These are phyloP conservation scores for Kodamaea leandrae DNA, from an alignment of 805 yeast genomes.

Conservation along the genomic window DNA sequence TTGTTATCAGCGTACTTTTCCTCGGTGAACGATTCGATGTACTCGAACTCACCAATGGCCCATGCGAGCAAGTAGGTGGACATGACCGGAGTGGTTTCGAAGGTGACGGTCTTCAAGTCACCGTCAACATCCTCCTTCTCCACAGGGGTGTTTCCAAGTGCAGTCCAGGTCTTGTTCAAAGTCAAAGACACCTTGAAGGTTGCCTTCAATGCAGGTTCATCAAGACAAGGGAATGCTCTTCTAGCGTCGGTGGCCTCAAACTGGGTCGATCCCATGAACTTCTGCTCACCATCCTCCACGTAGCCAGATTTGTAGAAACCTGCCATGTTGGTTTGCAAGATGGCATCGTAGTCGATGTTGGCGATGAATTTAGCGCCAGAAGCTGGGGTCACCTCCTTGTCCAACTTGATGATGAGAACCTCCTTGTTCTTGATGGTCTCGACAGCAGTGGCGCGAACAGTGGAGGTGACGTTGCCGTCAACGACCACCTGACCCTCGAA, in stretches of 20 bases:
- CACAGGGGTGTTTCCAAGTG: conserved; percentile 50
- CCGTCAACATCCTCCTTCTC: conserved; percentile 18
- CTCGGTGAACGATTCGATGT: conserved; percentile 45
- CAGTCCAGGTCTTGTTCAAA: conserved; percentile 33
- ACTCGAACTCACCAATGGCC: conserved; percentile 58
- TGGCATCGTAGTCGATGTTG: conserved; percentile 37
- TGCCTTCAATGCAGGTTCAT: conserved; percentile 56
- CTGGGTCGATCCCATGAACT: conserved; percentile 50
- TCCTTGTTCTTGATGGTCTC: conserved; percentile 54
- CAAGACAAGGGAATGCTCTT: conserved; percentile 57
- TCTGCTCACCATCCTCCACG: conserved; percentile 34
- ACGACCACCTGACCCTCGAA: conserved; percentile 22
- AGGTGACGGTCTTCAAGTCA: conserved; percentile 28
- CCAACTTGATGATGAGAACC: conserved; percentile 59
- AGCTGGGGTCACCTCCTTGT: conserved; percentile 24
- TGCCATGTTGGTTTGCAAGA: conserved; percentile 54
- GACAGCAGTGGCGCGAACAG: conserved; percentile 22
- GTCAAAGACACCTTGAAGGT: conserved; percentile 48
- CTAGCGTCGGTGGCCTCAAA: conserved; percentile 61
- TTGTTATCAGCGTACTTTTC: conserved; percentile 35
- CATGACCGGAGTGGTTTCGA: conserved; percentile 52
- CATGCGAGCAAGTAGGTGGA: conserved; percentile 57
- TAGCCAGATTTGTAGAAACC: conserved; percentile 53
- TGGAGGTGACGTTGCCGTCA: conserved; percentile 16
- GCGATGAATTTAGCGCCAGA: conserved; percentile 19